phyloP scores from a whole-genome alignment of 805 yeast species.

The Nakazawaea siamensis region DNA sequence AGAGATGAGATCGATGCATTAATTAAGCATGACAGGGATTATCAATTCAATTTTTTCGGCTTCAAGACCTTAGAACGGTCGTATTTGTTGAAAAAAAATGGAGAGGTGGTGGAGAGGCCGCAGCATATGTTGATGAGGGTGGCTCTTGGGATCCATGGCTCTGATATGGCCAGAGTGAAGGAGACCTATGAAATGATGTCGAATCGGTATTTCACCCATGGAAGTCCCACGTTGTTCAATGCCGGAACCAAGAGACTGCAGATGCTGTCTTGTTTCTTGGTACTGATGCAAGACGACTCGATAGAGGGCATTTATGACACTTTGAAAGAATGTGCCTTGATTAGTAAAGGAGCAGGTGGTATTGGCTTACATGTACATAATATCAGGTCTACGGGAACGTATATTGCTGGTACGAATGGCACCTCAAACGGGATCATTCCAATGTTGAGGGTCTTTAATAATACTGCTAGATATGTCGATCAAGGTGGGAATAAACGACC shows the following conservation, averaged over 20 bases:
- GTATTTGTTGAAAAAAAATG: conserved; percentile 43
- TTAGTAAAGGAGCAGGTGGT: conserved; percentile 57
- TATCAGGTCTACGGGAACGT: conserved; percentile 51
- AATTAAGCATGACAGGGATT: conserved; percentile 64
- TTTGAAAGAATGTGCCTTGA: conserved; percentile 51
- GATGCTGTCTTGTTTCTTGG: conserved; percentile 56
- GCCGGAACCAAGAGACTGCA: conserved; percentile 56
- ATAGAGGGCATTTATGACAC: conserved; percentile 58
- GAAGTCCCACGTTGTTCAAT: conserved; percentile 54
- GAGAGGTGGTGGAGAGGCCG: conserved; percentile 53
- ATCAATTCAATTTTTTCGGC: conserved; percentile 50
- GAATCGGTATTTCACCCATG: conserved; percentile 49
- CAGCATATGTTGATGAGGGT: conserved; percentile 58
- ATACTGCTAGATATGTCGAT: conserved; percentile 56
- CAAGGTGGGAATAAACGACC: conserved; percentile 64
- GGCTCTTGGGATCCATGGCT: conserved; percentile 51
- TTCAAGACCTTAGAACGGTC: conserved; percentile 56
- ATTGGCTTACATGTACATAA: conserved; percentile 56
- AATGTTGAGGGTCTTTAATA: conserved; percentile 55
- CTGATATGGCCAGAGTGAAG: conserved; percentile 39
- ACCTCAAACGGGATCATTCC: conserved; percentile 57
- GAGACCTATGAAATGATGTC: conserved; percentile 56
- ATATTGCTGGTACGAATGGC: conserved; percentile 56
- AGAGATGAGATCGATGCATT: conserved; percentile 64
- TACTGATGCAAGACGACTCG: conserved; percentile 57